phyloP scores from a whole-genome alignment of 2,329 filamentous ascomycete genomes.

The Tolypocladium pustulatum region DNA sequence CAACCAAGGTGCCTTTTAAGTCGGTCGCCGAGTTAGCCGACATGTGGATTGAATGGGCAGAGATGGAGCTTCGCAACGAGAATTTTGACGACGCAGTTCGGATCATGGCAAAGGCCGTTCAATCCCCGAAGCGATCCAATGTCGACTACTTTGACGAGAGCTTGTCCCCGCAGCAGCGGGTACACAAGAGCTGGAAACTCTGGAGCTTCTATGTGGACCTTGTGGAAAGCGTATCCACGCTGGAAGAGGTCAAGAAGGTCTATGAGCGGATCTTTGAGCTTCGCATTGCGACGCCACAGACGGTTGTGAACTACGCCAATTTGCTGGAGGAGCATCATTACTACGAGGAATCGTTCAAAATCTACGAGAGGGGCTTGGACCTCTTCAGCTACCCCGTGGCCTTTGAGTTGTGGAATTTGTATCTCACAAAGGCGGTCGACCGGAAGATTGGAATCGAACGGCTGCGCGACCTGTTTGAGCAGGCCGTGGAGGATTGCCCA shows the following conservation, averaged over 20 bases:
- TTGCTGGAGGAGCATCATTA: slow-evolving; percentile 90
- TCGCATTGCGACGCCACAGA: slow-evolving; percentile 94
- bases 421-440: slow-evolving; percentile 93
- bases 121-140: slow-evolving; percentile 92
- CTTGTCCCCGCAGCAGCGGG: slow-evolving; percentile 84
- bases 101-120: slow-evolving; percentile 95
- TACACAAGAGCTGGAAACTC: slow-evolving; percentile 98
- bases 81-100: slow-evolving; percentile 91
- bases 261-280: slow-evolving; percentile 98
- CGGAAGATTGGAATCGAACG: slow-evolving; percentile 93
- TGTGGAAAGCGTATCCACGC: slow-evolving; percentile 81
- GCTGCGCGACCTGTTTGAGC: slow-evolving; percentile 89
- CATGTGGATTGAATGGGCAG: slow-evolving; percentile 98
- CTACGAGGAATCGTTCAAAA: slow-evolving; percentile 94
- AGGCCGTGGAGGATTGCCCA: slow-evolving; percentile 88
- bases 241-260: slow-evolving; percentile 87
- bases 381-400: slow-evolving; percentile 98
- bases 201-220: slow-evolving; percentile 99
- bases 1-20: slow-evolving; percentile 95
- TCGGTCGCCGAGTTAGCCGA: slow-evolving; percentile 94
- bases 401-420: slow-evolving; percentile 97
- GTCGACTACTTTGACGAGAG: slow-evolving; percentile 99
- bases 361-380: slow-evolving; percentile 91
- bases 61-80: slow-evolving; percentile 92
- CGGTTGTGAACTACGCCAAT: slow-evolving; percentile 96